Evolutionary conservation across 495 filamentous ascomycete genomes (phyloP), one percentile per base, ranked within the genome.

Genomic region (Penicillium subrubescens): DNA sequence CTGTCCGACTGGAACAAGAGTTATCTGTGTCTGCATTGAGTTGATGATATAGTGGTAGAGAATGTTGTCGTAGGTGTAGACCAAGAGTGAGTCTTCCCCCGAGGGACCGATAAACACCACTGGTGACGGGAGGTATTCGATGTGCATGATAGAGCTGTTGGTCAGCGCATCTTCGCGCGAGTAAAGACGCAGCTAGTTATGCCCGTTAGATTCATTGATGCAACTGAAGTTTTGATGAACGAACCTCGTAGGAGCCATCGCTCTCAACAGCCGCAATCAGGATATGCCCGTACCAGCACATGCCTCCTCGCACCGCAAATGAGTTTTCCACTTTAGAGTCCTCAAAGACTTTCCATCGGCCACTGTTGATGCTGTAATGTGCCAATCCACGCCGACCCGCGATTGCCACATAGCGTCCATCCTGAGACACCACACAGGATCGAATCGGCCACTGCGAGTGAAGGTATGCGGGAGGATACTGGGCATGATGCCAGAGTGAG

Each of bases 261-360:
- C 88, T 87, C 73, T 98, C 96, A 34, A 97, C 89, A n/a, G 94
- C 92, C 46, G 93, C 93, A 61, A 99, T 91, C 19, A 99, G 78
- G 25, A 98, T 91, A 75, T 99, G 96, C 60, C 96, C 94, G 70
- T 94, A 92, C 96, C 96, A 99, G 69, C 93, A 97, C 93, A 99
- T 96, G 0, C 96, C 96, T 25, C 96, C 96, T 64, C 94, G 82
- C 25, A 99, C 92, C 27, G 91, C 85, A 71, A 99, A 98, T 41
- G 92, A 90, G 65, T 95, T 92, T 71, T 97, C 94, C 68, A 89
- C 84, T 48, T 82, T 87, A 27, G 88, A 83, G 67, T 95, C 91
- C 58, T 89, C 86, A 75, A 98, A 98, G 0, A 89, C 94, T 71
- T 95, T 97, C 96, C 96, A 99, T 62, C 96, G 86, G 27, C 94